phyloP scores from a whole-genome alignment of 129 eudicot species.

The Lactuca sativa region DNA sequence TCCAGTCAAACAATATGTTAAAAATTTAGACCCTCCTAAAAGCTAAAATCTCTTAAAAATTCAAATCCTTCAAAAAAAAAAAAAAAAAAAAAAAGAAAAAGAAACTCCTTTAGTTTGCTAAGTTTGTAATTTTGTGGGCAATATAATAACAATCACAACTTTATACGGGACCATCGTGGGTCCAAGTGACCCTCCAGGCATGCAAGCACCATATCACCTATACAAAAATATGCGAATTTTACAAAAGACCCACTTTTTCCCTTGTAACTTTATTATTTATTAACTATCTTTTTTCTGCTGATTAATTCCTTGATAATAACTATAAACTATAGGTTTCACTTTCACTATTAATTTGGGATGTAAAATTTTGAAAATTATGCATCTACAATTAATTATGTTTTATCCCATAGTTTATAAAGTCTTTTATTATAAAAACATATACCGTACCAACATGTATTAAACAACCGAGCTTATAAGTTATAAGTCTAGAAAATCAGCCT shows the following conservation, averaged over 20 bases:
- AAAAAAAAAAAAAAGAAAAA: too few species aligned
- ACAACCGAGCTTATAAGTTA: background rate
- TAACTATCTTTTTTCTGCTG: background rate
- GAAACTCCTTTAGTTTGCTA: too few species aligned
- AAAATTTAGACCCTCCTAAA: too few species aligned
- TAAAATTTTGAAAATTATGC: background rate
- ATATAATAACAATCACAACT: background rate
- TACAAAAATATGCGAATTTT: background rate
- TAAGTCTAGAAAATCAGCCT: constrained; percentile 1
- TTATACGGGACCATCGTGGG: background rate
- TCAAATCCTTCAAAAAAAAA: too few species aligned
- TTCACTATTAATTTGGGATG: constrained; percentile 2
- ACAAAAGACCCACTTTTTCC: background rate
- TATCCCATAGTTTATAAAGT: background rate
- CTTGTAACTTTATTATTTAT: background rate
- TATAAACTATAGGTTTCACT: constrained; percentile 5
- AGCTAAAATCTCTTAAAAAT: too few species aligned
- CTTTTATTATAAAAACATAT: background rate
- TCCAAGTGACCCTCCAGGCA: background rate
- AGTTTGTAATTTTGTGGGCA: too few species aligned
- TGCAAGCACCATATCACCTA: background rate
- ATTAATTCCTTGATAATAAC: background rate
- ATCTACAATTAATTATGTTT: background rate
- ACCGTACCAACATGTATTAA: background rate
- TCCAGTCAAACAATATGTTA: too few species aligned